These are phyloP conservation scores for Lactarius hatsudake DNA, from an alignment of 768 basidiomycete genomes.

Conservation along the genomic window DNA sequence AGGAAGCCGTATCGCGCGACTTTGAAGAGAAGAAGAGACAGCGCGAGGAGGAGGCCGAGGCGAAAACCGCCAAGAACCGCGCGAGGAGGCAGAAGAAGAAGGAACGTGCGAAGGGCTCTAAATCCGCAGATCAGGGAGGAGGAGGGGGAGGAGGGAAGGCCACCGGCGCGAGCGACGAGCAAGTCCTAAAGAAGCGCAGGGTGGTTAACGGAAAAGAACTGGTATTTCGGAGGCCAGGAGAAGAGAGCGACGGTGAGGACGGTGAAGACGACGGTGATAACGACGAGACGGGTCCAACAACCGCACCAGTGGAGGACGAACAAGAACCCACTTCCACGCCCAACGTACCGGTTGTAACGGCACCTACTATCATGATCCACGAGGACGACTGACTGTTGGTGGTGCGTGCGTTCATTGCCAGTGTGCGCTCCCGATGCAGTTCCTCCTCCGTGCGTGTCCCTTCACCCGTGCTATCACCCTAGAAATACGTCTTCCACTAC, in stretches of 20 bases:
- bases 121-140: slow-evolving; percentile 29
- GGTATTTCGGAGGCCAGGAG: slow-evolving; percentile 52
- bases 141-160: slow-evolving; percentile 28
- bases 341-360: slow-evolving; percentile 33
- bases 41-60: slow-evolving; percentile 67
- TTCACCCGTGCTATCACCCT: background rate
- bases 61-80: slow-evolving; percentile 94
- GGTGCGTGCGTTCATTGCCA: slow-evolving; percentile 2
- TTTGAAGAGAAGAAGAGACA: slow-evolving; percentile 74
- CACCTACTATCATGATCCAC: slow-evolving; percentile 45
- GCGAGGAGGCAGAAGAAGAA: slow-evolving; percentile 94
- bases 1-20: slow-evolving; percentile 72
- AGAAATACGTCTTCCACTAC: background rate
- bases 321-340: slow-evolving; percentile 14
- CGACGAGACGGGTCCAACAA: slow-evolving; percentile 30
- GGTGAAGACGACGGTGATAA: slow-evolving; percentile 28
- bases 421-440: background rate
- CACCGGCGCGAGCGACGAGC: slow-evolving; percentile 33
- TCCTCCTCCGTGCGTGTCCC: background rate
- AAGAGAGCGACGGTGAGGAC: slow-evolving; percentile 45
- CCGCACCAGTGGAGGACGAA: slow-evolving; percentile 10
- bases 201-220: slow-evolving; percentile 77
- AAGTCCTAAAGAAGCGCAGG: slow-evolving; percentile 73
- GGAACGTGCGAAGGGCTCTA: slow-evolving; percentile 51
- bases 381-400: slow-evolving; percentile 44